phyloP scores from a whole-genome alignment of 2,329 filamentous ascomycete genomes.

The Talaromyces sp. region DNA sequence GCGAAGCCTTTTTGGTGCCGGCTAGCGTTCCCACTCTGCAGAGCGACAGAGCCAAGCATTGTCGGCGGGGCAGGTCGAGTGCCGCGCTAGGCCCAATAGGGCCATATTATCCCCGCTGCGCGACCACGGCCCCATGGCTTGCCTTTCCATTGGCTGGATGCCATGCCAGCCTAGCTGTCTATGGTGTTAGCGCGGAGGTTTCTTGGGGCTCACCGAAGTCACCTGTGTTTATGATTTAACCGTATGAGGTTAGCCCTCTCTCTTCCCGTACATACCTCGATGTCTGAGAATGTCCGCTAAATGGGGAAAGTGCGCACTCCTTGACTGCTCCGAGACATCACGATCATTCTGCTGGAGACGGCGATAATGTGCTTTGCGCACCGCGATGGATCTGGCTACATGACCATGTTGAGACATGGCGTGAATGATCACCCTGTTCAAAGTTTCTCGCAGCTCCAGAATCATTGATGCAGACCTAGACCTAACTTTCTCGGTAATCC shows the following conservation, averaged over 20 bases:
- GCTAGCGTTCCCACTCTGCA: neutral
- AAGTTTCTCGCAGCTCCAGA: too few relatives aligned
- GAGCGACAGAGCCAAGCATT: neutral
- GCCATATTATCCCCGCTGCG: neutral
- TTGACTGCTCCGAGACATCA: neutral
- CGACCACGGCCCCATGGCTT: neutral
- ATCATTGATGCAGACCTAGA: too few relatives aligned
- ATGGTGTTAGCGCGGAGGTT: neutral
- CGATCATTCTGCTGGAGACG: neutral
- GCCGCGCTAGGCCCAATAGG: neutral
- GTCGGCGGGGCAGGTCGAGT: neutral
- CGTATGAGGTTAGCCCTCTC: neutral
- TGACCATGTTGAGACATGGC: neutral
- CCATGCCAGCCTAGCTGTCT: neutral
- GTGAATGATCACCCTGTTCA: too few relatives aligned
- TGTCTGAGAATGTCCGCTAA: too few relatives aligned
- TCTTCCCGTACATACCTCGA: too few relatives aligned
- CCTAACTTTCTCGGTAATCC: neutral
- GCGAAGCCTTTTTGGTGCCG: neutral
- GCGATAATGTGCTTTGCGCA: neutral
- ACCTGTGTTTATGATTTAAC: too few relatives aligned
- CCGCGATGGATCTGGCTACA: neutral
- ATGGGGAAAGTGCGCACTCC: neutral
- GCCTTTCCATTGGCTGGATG: neutral
- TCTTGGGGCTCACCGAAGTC: neutral